Evolutionary conservation across 1,284 basidiomycete genomes (phyloP), one percentile per base, ranked within the genome.

Genomic region (Ceratobasidium sp.): DNA sequence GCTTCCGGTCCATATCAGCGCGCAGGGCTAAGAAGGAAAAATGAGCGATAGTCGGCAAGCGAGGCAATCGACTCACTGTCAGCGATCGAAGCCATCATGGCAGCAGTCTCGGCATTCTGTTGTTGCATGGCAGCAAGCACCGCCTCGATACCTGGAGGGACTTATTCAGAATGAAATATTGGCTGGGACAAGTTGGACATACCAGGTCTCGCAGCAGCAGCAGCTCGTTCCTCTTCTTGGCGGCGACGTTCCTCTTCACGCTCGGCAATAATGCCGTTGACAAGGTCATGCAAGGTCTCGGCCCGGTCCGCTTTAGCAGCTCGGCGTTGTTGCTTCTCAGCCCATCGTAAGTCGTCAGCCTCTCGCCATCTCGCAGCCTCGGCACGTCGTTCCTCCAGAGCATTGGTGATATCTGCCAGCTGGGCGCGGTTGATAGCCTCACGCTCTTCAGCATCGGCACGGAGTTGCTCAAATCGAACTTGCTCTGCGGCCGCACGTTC

Each of bases 341-440:
- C 42, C 36, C 67, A 64, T 18, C 76, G 73, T 58, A 75, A 49
- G 44, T 76, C 76, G 49, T 76, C 75, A 33, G 72, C 51, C 33
- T 76, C 76, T 18, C 73, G 73, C 72, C 76, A 73, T n/a, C 74
- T 60, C 14, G 72, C 70, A 36, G 74, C 71, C 36, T 76, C 75
- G 14, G 51, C 59, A 16, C 72, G 53, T 16, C 75, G 73, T 46
- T 76, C 75, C 25, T 74, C 72, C 21, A 76, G 56, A 12, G 72
- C 40, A 59, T 76, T 75, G 21, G 75, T 64, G 66, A 76, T 75
- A 38, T 76, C 76, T 18, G 40, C 71, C 8, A 76, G 67, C n/a
- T 73, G 72, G 25, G 61, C 49, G 16, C 63, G 72, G 18, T 75
- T 51, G 56, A 63, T 74, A 11, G 48, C 67, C 28, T 76, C 69